Evolutionary conservation across 352 stramenopile species (phyloP).

Genomic region (Phytophthora pistaciae): DNA sequence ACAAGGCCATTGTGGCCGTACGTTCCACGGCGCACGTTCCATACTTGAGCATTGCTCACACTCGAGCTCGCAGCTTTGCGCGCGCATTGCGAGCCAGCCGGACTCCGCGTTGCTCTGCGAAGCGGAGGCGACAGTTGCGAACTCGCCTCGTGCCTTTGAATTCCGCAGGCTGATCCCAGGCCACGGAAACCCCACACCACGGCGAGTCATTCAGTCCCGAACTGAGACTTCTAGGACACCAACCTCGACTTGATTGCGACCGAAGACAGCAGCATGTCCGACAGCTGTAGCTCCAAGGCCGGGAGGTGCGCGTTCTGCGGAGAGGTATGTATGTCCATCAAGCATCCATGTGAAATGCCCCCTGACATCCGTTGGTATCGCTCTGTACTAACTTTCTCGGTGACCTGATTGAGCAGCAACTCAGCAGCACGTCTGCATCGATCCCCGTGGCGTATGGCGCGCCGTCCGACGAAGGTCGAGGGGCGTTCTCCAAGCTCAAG

Average conservation of each 20-base stretch:
- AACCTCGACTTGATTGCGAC: not conserved
- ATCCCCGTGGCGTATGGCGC: conserved; percentile 24
- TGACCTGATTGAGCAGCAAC: conserved; percentile 17
- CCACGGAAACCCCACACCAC: no score
- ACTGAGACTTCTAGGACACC: not conserved
- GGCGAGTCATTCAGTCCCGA: not conserved
- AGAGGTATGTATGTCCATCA: conserved; percentile 30
- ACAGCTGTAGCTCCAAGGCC: conserved; percentile 17
- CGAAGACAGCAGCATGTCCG: conserved; percentile 31
- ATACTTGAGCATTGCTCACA: conserved; percentile 36
- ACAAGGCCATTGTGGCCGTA: conserved; percentile 9
- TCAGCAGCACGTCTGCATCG: conserved; percentile 24
- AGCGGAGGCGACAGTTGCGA: conserved; percentile 16
- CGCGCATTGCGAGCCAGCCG: conserved; percentile 5
- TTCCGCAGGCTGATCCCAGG: conserved; percentile 21
- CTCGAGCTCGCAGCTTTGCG: conserved; percentile 14
- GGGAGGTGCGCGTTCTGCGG: conserved; percentile 30
- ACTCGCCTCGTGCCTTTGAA: conserved; percentile 15
- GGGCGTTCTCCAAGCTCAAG: conserved; percentile 28
- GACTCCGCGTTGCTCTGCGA: conserved; percentile 14
- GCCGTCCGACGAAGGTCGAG: conserved; percentile 7
- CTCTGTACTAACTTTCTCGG: conserved; percentile 16
- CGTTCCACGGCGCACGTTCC: conserved; percentile 30
- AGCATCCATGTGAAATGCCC: conserved; percentile 10
- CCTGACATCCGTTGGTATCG: conserved; percentile 3